Evolutionary conservation across 495 filamentous ascomycete genomes (phyloP).

Genomic region (Endocarpon pusillum): DNA sequence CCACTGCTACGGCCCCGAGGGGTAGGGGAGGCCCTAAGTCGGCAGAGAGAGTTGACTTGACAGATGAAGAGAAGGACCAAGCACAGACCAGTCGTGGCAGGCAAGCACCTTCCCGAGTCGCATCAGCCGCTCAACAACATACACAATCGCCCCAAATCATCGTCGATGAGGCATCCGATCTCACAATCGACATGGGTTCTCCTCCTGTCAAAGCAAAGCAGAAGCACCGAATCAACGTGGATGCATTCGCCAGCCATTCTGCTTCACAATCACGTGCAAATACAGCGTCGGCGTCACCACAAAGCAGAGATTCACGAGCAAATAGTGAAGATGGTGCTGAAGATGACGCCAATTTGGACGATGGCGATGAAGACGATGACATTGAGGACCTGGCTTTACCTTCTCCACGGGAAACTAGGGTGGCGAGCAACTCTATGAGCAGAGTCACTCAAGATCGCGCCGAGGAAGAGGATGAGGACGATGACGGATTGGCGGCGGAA

Average conservation of each 20-base stretch:
- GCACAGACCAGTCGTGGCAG: conserved; percentile 14
- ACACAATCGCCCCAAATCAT: conserved; percentile 30
- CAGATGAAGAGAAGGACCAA: conserved; percentile 13
- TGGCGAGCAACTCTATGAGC: conserved; percentile 2
- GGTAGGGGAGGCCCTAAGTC: conserved; percentile 1
- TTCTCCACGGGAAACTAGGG: conserved; percentile 17
- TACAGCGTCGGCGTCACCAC: conserved; percentile 22
- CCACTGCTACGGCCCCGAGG: background rate
- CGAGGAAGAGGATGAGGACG: conserved; percentile 18
- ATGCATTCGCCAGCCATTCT: conserved; percentile 1
- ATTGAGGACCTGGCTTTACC: conserved; percentile 25
- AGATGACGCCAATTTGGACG: conserved; percentile 12
- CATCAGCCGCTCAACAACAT: conserved; percentile 20
- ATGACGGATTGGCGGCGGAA: conserved; percentile 27
- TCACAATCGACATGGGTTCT: conserved; percentile 35
- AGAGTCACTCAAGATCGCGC: conserved; percentile 4
- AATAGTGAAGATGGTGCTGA: conserved; percentile 14
- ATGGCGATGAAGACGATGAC: conserved; percentile 21
- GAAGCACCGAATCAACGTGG: conserved; percentile 4
- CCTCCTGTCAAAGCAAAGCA: conserved; percentile 22
- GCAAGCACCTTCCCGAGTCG: conserved; percentile 3
- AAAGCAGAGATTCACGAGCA: conserved; percentile 22
- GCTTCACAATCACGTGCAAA: background rate
- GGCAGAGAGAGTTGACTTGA: conserved; percentile 8
- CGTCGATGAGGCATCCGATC: conserved; percentile 22